Percentiles rank a stretch among this genome's conserved stretches.
Conservation (phyloP, 2,329 filamentous ascomycete species). For the Waltergamsia citrina region DNA sequence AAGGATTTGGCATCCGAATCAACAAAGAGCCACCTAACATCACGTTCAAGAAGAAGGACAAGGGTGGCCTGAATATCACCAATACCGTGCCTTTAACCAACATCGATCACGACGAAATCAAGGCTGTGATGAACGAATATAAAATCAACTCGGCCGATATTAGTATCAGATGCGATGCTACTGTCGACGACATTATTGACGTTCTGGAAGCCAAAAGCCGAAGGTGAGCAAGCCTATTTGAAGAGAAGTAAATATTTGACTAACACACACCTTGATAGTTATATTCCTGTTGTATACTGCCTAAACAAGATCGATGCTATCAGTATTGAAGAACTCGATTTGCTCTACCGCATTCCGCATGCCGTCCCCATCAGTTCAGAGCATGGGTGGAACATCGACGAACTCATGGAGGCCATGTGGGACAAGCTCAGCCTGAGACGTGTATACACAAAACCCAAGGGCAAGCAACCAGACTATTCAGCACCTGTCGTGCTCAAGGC, state of each 20-base stretch:
- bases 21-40: conserved; percentile 98
- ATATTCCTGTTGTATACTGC: conserved; percentile 98
- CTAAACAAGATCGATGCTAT: conserved; percentile 99
- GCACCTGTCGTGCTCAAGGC: conserved; percentile 82
- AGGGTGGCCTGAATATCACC: conserved; percentile 93
- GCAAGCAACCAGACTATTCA: conserved; percentile 84
- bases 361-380: conserved; percentile 96
- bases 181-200: conserved; percentile 94
- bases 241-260: neutral
- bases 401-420: conserved; percentile 97
- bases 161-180: conserved; percentile 94
- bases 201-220: conserved; percentile 88
- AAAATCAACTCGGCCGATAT: conserved; percentile 95
- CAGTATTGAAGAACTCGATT: conserved; percentile 91
- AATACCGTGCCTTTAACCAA: conserved; percentile 85
- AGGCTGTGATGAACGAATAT: conserved; percentile 95
- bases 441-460: conserved; percentile 98
- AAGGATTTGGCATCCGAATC: conserved; percentile 95
- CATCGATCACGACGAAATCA: conserved; percentile 94
- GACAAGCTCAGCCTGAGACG: conserved; percentile 85
- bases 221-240: conserved; percentile 17
- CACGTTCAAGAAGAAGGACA: conserved; percentile 99
- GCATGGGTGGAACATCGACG: conserved; percentile 96
- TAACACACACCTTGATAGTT: conserved; percentile 37
- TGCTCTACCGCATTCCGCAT: conserved; percentile 94